Evolutionary conservation across 495 filamentous ascomycete genomes (phyloP).

Genomic region (Aspergillus diversus): DNA sequence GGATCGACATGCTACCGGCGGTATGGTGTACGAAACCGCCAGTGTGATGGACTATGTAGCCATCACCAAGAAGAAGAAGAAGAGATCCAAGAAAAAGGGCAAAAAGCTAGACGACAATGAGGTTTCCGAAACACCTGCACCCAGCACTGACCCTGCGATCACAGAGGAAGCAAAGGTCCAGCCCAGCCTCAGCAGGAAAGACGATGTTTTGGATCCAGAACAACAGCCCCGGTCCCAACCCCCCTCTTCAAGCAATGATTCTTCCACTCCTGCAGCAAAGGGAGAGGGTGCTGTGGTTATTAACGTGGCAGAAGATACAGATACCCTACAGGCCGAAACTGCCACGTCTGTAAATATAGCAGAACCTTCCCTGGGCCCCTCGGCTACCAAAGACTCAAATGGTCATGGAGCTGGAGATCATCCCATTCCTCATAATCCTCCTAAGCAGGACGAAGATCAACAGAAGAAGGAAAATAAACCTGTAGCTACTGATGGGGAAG

Average conservation of each 20-base stretch:
- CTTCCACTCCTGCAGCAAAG: too few relatives aligned
- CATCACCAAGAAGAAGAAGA: conserved; percentile 17
- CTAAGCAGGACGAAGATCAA: not conserved
- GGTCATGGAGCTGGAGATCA: too few relatives aligned
- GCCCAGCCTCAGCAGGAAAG: not conserved
- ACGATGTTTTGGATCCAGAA: not conserved
- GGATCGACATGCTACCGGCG: not conserved
- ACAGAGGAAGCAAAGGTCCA: not conserved
- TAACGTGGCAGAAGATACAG: too few relatives aligned
- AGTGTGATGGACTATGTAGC: conserved; percentile 17
- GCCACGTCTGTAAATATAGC: too few relatives aligned
- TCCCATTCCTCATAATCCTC: too few relatives aligned
- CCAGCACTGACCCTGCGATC: not conserved
- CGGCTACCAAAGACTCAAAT: too few relatives aligned
- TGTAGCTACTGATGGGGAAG: not conserved
- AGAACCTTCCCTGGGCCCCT: too few relatives aligned
- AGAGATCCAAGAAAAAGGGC: conserved; percentile 14
- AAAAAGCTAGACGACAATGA: not conserved
- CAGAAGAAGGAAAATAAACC: not conserved
- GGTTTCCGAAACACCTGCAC: not conserved
- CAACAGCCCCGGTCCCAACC: too few relatives aligned
- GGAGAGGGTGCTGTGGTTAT: too few relatives aligned
- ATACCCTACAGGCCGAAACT: too few relatives aligned
- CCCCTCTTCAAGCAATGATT: too few relatives aligned
- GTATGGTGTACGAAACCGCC: conserved; percentile 7